Conservation (phyloP, 768 basidiomycete genomes). For the Leccinum rimulosum region DNA sequence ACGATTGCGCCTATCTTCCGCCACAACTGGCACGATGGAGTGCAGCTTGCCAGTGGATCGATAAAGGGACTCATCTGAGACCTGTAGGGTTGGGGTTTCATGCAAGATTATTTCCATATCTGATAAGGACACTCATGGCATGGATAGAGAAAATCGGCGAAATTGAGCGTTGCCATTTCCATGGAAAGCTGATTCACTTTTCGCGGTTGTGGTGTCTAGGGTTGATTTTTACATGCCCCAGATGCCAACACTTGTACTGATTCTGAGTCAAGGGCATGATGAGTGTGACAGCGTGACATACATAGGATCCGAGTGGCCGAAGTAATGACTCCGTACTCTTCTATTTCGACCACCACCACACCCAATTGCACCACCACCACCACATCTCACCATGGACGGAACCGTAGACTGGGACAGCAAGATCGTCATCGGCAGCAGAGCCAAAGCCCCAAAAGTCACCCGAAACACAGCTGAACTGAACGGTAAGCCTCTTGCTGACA, state of each 20-base stretch:
- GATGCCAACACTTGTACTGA: no score
- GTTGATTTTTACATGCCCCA: no score
- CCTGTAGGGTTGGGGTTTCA: neutral
- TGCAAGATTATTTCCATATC: neutral
- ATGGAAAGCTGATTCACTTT: neutral
- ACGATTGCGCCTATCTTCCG: neutral
- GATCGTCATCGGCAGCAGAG: constrained; percentile 69
- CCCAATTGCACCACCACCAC: neutral
- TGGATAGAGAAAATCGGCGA: neutral
- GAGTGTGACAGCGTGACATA: constrained; percentile 7
- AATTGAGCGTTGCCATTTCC: no score
- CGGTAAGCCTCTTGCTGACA: constrained; percentile 29
- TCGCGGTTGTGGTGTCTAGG: no score
- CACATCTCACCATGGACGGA: constrained; percentile 36
- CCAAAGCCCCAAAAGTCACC: constrained; percentile 58
- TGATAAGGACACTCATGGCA: neutral
- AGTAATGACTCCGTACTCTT: neutral
- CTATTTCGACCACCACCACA: constrained; percentile 16
- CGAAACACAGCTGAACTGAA: constrained; percentile 61
- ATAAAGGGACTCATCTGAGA: neutral
- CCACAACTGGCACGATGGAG: neutral
- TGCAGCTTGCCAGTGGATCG: neutral
- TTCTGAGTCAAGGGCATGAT: neutral
- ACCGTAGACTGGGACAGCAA: constrained; percentile 69
- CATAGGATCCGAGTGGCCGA: neutral